phyloP scores from a whole-genome alignment of 164 flowering plant species.

The Sedum album region DNA sequence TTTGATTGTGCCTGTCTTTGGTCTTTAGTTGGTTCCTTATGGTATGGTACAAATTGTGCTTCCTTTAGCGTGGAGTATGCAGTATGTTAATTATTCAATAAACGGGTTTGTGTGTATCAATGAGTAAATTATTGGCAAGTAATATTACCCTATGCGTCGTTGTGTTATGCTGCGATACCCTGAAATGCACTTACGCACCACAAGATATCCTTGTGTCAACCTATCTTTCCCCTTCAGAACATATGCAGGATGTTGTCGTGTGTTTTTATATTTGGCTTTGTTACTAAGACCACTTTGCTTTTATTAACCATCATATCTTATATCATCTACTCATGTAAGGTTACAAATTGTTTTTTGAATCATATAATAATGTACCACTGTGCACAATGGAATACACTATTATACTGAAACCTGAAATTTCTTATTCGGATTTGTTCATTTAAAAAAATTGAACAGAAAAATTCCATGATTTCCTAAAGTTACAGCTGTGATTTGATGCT shows the following conservation, averaged over 20 bases:
- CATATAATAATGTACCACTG: too few relatives aligned
- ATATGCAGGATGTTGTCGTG: constrained; percentile 29
- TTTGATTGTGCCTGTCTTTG: not conserved
- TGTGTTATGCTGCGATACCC: constrained; percentile 48
- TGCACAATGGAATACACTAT: too few relatives aligned
- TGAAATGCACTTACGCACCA: too few relatives aligned
- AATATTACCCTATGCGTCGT: too few relatives aligned
- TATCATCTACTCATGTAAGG: not conserved
- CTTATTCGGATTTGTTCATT: too few relatives aligned
- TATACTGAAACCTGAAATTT: too few relatives aligned
- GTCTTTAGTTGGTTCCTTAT: not conserved
- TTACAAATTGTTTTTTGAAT: not conserved
- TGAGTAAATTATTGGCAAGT: not conserved
- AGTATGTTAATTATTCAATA: not conserved
- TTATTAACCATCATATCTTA: too few relatives aligned
- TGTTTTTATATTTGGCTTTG: not conserved
- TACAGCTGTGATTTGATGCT: too few relatives aligned
- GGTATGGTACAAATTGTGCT: not conserved
- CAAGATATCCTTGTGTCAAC: too few relatives aligned
- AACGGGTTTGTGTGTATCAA: not conserved
- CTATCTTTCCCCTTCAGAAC: too few relatives aligned
- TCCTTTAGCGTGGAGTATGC: not conserved
- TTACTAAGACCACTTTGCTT: not conserved
- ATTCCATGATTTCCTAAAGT: too few relatives aligned
- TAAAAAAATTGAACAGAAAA: too few relatives aligned